Conservation (phyloP, 2,329 filamentous ascomycete species). For the Rhynchosporium graminicola region DNA sequence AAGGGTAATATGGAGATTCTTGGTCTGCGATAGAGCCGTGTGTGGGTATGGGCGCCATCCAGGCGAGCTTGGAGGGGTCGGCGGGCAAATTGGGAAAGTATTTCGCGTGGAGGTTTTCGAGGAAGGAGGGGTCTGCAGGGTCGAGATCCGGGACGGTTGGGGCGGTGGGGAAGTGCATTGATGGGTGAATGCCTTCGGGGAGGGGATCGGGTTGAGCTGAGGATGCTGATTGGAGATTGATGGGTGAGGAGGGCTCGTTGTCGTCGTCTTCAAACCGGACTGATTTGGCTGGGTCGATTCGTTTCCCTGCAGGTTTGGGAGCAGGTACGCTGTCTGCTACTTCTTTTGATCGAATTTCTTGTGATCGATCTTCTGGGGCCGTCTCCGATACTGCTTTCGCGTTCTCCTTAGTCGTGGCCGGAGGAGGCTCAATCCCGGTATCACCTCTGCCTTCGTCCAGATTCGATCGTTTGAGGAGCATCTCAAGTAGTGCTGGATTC, state of each 20-base stretch:
- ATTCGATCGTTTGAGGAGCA: slow-evolving; percentile 56
- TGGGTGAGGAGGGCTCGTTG: slow-evolving; percentile 45
- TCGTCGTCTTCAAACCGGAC: slow-evolving; percentile 42
- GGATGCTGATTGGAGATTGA: slow-evolving; percentile 41
- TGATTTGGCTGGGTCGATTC: slow-evolving; percentile 46
- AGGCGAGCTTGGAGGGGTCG: slow-evolving; percentile 82
- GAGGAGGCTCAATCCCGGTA: slow-evolving; percentile 34
- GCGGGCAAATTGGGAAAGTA: slow-evolving; percentile 90
- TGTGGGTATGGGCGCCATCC: slow-evolving; percentile 78
- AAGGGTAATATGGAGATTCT: slow-evolving; percentile 80
- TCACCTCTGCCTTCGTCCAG: slow-evolving; percentile 40
- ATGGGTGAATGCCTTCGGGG: slow-evolving; percentile 52
- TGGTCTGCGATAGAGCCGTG: slow-evolving; percentile 64
- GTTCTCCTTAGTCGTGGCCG: neutral
- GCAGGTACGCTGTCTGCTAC: slow-evolving; percentile 25
- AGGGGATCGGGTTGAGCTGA: slow-evolving; percentile 52
- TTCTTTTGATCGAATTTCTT: too few relatives aligned
- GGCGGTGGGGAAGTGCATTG: slow-evolving; percentile 45
- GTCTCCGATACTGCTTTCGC: neutral
- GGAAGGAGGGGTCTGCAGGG: slow-evolving; percentile 79
- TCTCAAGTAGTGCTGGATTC: slow-evolving; percentile 73
- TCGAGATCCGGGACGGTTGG: slow-evolving; percentile 71
- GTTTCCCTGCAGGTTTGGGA: slow-evolving; percentile 32
- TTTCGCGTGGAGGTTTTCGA: slow-evolving; percentile 80
- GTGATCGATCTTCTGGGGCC: neutral